Conservation (phyloP, 306 rosid species). For the Rubus parviflorus region DNA sequence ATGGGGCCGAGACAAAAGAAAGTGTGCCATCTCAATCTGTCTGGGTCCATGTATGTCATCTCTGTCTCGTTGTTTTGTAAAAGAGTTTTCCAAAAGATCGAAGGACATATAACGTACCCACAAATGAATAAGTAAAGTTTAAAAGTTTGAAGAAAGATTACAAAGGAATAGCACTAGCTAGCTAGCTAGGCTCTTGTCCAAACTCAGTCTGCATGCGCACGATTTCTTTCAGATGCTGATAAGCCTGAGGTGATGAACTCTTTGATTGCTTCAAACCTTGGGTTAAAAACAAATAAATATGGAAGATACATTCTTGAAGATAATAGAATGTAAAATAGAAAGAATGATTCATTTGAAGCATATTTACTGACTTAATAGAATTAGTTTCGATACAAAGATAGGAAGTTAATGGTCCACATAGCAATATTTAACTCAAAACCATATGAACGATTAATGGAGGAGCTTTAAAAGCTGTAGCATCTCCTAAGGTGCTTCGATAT, state of each 20-base stretch:
- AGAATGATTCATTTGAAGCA: neutral
- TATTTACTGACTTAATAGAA: neutral
- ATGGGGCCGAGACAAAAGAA: conserved; percentile 34
- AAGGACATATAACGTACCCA: no score
- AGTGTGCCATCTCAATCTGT: conserved; percentile 39
- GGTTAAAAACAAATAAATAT: no score
- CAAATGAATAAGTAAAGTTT: no score
- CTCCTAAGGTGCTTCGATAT: neutral
- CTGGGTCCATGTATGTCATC: conserved; percentile 15
- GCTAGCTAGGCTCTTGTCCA: neutral
- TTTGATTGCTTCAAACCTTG: neutral
- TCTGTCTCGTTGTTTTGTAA: conserved; percentile 6
- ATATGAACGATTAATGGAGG: neutral
- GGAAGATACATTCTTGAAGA: neutral
- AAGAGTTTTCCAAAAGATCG: neutral
- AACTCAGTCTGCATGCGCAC: neutral
- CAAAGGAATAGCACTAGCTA: neutral
- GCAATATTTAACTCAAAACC: neutral
- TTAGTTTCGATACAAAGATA: neutral
- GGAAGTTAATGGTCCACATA: neutral
- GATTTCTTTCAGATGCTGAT: neutral
- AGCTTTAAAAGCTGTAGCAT: neutral
- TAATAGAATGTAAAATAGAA: neutral
- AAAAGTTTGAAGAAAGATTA: neutral
- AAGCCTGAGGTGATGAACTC: neutral